Conservation (phyloP, 495 filamentous ascomycete genomes). For the Neurospora tetraspora region DNA sequence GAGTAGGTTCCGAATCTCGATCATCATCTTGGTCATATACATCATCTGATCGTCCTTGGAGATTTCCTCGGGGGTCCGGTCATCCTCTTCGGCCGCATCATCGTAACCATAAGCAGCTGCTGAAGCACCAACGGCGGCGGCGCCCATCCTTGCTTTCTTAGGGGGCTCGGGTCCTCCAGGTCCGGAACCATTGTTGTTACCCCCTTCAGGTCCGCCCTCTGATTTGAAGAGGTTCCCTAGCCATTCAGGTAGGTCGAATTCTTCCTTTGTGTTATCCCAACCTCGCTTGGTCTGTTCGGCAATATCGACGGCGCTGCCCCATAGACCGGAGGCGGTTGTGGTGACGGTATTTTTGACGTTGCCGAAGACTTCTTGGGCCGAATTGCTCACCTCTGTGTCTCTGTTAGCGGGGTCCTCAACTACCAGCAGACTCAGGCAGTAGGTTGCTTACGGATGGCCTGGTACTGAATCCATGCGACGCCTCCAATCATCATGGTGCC, state of each 20-base stretch:
- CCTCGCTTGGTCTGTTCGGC: conserved; percentile 69
- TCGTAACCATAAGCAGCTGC: conserved; percentile 73
- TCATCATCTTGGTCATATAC: conserved; percentile 98
- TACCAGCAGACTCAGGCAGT: neutral
- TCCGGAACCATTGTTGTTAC: conserved; percentile 25
- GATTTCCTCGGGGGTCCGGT: conserved; percentile 44
- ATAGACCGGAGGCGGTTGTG: conserved; percentile 52
- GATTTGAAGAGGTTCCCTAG: conserved; percentile 60
- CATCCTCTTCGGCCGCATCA: conserved; percentile 60
- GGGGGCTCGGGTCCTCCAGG: conserved; percentile 37
- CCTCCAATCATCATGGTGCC: conserved; percentile 80
- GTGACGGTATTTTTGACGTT: conserved; percentile 59
- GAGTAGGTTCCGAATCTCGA: conserved; percentile 89
- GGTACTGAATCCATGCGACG: conserved; percentile 88
- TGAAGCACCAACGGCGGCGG: conserved; percentile 47
- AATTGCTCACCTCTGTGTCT: conserved; percentile 71
- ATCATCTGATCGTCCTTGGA: conserved; percentile 99
- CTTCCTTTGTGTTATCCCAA: conserved; percentile 74
- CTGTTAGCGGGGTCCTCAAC: neutral
- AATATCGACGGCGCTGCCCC: conserved; percentile 59
- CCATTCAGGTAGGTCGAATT: conserved; percentile 76
- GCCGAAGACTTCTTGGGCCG: conserved; percentile 70
- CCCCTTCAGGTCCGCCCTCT: conserved; percentile 39
- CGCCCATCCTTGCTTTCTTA: conserved; percentile 54
- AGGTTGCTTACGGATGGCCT: conserved; percentile 67